These are phyloP conservation scores for Spergularia bocconei DNA, from an alignment of 148 eudicot species.

Conservation along the genomic window DNA sequence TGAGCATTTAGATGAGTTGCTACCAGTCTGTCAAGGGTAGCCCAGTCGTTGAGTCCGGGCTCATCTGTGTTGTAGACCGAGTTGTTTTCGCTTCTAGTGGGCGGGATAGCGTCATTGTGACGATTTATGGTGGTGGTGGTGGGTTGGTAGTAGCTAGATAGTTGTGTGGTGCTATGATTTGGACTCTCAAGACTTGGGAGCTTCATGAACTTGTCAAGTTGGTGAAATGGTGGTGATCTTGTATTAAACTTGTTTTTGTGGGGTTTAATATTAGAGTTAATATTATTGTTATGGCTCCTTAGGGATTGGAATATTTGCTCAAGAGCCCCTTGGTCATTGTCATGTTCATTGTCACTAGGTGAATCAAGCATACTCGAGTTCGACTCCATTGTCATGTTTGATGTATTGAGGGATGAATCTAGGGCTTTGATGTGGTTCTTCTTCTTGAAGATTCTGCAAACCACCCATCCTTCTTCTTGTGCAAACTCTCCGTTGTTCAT, in stretches of 20 bases:
- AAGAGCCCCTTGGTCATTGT: slow-evolving; percentile 37
- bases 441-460: slow-evolving; percentile 57
- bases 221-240: slow-evolving; percentile 2
- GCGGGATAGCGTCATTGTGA: slow-evolving; percentile 26
- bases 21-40: slow-evolving; percentile 34
- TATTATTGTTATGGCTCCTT: slow-evolving; percentile 11
- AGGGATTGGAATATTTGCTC: slow-evolving; percentile 35
- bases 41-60: slow-evolving; percentile 34
- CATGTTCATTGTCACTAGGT: slow-evolving; percentile 21
- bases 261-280: neutral
- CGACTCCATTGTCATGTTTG: slow-evolving; percentile 23
- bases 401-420: slow-evolving; percentile 15
- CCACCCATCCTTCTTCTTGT: slow-evolving; percentile 61
- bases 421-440: slow-evolving; percentile 34
- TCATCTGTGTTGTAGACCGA: slow-evolving; percentile 17
- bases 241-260: slow-evolving; percentile 10
- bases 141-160: slow-evolving; percentile 5
- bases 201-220: slow-evolving; percentile 23
- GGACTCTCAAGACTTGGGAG: slow-evolving; percentile 37
- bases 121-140: slow-evolving; percentile 1
- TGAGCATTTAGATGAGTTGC: slow-evolving; percentile 39
- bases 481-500: slow-evolving; percentile 30
- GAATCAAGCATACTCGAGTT: slow-evolving; percentile 30
- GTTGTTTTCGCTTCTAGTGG: slow-evolving; percentile 16
- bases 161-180: slow-evolving; percentile 16